Base-by-base conservation (phyloP, 108 stramenopile genomes). In the Skeletonema menzelii region DNA sequence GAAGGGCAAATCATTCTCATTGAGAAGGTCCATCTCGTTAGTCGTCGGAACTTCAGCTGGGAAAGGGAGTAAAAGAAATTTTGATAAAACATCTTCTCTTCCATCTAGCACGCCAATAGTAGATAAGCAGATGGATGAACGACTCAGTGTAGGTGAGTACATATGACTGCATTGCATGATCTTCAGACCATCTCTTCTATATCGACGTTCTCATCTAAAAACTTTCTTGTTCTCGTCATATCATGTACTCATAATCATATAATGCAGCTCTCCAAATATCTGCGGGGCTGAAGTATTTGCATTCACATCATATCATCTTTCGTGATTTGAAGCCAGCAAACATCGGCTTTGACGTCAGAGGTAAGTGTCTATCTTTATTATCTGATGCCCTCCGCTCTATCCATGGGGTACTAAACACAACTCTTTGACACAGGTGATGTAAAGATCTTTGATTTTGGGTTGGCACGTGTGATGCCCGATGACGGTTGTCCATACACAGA, bases 391-490 rank as follows among this genome's bases (percentile, higher is more conserved):
- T 19, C 15, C 4, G 10, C 2, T 47, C 46, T 13, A 46, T 47
- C 1, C 17, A 27, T 15, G 15, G 56, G 17, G 7, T 56, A 2
- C n/a, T 69, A 24, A 22, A 14, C 14, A 10, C 20, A 20, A 30
- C 19, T 12, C 3, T 27, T 28, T n/a, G 17, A 4, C 67, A n/a
- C 0, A 60, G 67, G 71, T 3, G 79, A 84, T 55, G 57, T 83
- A 0, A 85, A 84, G 58, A 44, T 85, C 1, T 88, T 88, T 56
- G 87, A 88, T 35, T 84, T 88, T 72, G 87, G 87, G 6, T 32
- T 88, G 15, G 84, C 87, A 2, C 46, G 69, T 5, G 65, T 86
- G 27, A 67, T 88, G 34, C 85, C 83, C 3, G 24, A 65, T 24
- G 47, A 72, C 37, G 69, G 69, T 5, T 37, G 63, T 53, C 67